Percentiles rank a stretch among this genome's conserved stretches.
phyloP scores from a whole-genome alignment of 257 asterid genomes.

The Salvia splendens region DNA sequence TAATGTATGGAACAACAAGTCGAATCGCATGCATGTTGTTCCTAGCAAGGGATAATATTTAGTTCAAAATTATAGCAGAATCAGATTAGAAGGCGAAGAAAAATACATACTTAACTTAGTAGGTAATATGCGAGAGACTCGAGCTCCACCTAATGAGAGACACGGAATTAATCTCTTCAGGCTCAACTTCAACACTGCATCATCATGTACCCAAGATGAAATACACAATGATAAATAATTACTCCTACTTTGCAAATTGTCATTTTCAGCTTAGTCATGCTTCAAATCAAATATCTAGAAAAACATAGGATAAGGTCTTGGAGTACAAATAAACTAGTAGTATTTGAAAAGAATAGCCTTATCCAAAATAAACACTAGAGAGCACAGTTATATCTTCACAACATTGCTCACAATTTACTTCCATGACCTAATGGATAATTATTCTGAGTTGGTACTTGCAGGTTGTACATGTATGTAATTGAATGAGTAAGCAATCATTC shows the following conservation, averaged over 20 bases:
- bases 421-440: no score
- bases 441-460: no score
- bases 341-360: no score
- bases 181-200: conserved; percentile 4
- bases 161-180: no score
- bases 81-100: not conserved
- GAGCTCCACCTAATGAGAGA: not conserved
- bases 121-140: conserved; percentile 7
- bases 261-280: not conserved
- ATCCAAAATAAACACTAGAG: not conserved
- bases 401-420: not conserved
- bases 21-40: not conserved
- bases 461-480: not conserved
- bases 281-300: no score
- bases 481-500: not conserved
- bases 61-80: not conserved
- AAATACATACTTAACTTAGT: conserved; percentile 14
- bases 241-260: not conserved
- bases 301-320: not conserved
- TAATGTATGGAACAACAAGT: not conserved
- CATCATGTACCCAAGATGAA: conserved; percentile 20
- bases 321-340: no score
- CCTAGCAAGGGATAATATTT: no score
- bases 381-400: not conserved
- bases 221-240: no score